Percentiles rank a stretch among this genome's conserved stretches.
These are phyloP conservation scores for Pseudogymnoascus sp. DNA, from an alignment of 2,329 filamentous ascomycete genomes.

Conservation along the genomic window DNA sequence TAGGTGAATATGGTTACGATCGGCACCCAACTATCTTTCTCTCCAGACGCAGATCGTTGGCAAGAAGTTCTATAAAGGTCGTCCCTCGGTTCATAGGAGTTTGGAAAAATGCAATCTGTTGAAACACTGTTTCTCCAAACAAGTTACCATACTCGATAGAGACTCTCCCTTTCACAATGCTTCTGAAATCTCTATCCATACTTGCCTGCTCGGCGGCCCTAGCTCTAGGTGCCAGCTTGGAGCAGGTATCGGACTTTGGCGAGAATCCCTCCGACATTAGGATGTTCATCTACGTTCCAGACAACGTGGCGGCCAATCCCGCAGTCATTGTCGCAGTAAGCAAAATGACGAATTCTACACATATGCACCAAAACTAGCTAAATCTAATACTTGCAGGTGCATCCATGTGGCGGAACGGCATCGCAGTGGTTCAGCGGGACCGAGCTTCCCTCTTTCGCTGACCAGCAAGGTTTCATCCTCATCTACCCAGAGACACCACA, in stretches of 20 bases:
- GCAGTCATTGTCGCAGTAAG: constrained; percentile 44
- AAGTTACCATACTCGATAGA: neutral
- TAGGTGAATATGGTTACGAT: neutral
- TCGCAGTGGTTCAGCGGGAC: constrained; percentile 40
- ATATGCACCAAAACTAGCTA: neutral
- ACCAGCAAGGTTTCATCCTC: constrained; percentile 45
- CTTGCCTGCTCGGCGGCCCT: neutral
- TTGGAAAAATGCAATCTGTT: neutral
- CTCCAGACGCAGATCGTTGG: neutral
- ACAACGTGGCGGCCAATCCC: constrained; percentile 36
- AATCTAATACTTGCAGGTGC: constrained; percentile 19
- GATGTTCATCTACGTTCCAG: constrained; percentile 40
- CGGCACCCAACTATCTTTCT: neutral
- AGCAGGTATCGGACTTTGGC: constrained; percentile 33
- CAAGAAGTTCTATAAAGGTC: neutral
- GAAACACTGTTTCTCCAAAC: neutral
- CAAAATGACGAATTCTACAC: neutral
- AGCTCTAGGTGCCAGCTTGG: neutral
- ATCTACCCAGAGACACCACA: constrained; percentile 47
- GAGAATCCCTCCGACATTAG: constrained; percentile 32
- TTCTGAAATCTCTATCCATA: neutral
- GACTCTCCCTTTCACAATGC: neutral
- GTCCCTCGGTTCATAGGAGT: neutral
- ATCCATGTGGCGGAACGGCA: constrained; percentile 48
- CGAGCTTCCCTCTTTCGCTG: constrained; percentile 43